Percentiles rank a stretch among this genome's conserved stretches.
phyloP scores from a whole-genome alignment of 192 early-diverging fungal genomes.

The Gonapodya prolifera region DNA sequence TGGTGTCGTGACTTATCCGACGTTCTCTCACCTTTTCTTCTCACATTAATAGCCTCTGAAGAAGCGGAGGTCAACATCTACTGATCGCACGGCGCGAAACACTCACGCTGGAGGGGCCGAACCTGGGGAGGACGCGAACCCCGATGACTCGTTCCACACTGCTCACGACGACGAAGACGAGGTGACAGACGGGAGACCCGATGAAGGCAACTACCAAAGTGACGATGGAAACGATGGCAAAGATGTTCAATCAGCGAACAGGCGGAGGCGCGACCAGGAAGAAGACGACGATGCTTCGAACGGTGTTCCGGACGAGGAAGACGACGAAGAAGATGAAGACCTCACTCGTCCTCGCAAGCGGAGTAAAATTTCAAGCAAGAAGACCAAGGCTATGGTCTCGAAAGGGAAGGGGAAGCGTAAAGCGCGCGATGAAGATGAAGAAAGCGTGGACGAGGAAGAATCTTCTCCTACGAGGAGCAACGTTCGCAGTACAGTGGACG shows the following conservation, averaged over 20 bases:
- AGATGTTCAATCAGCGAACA: neutral
- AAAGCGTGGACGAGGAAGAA: neutral
- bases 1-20: neutral
- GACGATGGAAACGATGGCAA: neutral
- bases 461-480: neutral
- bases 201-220: neutral
- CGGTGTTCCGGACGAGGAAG: no score
- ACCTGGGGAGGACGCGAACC: neutral
- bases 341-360: no score
- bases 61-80: neutral
- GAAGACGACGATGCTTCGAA: no score
- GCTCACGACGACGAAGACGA: neutral
- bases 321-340: no score
- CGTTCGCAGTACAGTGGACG: neutral
- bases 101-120: neutral
- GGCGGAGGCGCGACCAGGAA: neutral
- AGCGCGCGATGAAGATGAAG: neutral
- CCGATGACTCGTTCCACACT: neutral
- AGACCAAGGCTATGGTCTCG: neutral
- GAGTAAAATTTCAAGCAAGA: no score
- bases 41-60: neutral
- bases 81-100: neutral
- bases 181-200: neutral
- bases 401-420: neutral
- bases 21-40: neutral